Evolutionary conservation across 345 rosid genomes (phyloP), one percentile per base, ranked within the genome.

Genomic region (Erodium maritimum): DNA sequence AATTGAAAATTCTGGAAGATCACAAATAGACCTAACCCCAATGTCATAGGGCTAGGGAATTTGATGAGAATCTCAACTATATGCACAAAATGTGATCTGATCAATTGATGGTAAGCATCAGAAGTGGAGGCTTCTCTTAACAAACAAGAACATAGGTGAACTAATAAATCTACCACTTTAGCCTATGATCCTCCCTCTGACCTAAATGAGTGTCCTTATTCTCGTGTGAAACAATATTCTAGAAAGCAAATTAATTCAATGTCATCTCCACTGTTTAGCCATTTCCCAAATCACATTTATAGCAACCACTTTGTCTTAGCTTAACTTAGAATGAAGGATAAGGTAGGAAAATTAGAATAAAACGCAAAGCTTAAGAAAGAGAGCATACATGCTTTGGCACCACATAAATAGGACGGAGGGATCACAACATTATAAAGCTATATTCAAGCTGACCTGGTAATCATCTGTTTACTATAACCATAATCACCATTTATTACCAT

Each of bases 121-220:
- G 48, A 42, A 42, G 48, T 51, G 54, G 54, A n/a, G 19, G 54
- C 17, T 51, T 51, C 54, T 51, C 20, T 51, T 17, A 51, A 51
- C 9, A 10, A 42, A 42, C 48, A 10, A 42, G 11, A 42, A 42
- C 2, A 16, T 16, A 42, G 12, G 2, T 3, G 14, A 14, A 42
- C 48, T 42, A 42, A 10, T 42, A 9, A 29, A 29, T 29, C 8
- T 29, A 42, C 14, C 48, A 42, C 48, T 42, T 42, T 42, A 42
- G 48, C 14, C 48, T 10, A 42, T 42, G 48, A 42, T 42, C 14
- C 14, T 42, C 48, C 48, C 14, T 42, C 48, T 16, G 12, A 7
- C 14, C 48, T 10, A 42, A 42, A 42, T 42, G 3, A 42, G 48
- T 42, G 48, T 42, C 12, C 17, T 14, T 11, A 29, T 29, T 29